Percentiles rank a stretch among this genome's conserved stretches.
phyloP scores from a whole-genome alignment of 139 green algal species.

The Chlamydomonas schloesseri region DNA sequence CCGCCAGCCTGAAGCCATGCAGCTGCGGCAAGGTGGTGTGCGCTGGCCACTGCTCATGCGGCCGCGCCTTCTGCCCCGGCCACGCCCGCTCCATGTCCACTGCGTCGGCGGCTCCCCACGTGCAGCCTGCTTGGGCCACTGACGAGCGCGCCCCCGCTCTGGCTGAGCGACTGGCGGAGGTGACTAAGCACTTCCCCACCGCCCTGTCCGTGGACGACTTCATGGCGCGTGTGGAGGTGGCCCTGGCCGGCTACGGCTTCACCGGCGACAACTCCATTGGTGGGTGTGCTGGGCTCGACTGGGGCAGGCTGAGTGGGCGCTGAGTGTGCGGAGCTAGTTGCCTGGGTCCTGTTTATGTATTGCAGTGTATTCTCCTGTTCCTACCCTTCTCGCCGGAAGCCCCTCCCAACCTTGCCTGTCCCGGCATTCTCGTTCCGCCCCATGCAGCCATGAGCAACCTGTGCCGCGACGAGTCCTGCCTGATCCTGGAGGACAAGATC shows the following conservation, averaged over 20 bases:
- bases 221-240: constrained; percentile 79
- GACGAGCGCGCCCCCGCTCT: constrained; percentile 20
- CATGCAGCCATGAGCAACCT: constrained; percentile 83
- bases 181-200: constrained; percentile 74
- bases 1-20: constrained; percentile 19
- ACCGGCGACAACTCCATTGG: constrained; percentile 64
- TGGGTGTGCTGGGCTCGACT: too few species aligned
- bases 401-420: too few species aligned
- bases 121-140: constrained; percentile 12
- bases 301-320: too few species aligned
- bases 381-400: too few species aligned
- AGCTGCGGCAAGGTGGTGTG: constrained; percentile 50
- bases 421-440: too few species aligned
- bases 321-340: too few species aligned
- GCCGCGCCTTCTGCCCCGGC: background rate
- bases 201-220: constrained; percentile 85
- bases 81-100: constrained; percentile 33
- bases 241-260: constrained; percentile 80
- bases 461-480: constrained; percentile 92
- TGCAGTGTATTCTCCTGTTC: too few species aligned
- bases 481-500: constrained; percentile 82
- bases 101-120: background rate
- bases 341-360: too few species aligned
- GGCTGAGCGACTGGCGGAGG: constrained; percentile 31
- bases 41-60: constrained; percentile 12